These are phyloP conservation scores for Blastocystis sp. DNA, from an alignment of 352 stramenopile genomes.

Conservation along the genomic window DNA sequence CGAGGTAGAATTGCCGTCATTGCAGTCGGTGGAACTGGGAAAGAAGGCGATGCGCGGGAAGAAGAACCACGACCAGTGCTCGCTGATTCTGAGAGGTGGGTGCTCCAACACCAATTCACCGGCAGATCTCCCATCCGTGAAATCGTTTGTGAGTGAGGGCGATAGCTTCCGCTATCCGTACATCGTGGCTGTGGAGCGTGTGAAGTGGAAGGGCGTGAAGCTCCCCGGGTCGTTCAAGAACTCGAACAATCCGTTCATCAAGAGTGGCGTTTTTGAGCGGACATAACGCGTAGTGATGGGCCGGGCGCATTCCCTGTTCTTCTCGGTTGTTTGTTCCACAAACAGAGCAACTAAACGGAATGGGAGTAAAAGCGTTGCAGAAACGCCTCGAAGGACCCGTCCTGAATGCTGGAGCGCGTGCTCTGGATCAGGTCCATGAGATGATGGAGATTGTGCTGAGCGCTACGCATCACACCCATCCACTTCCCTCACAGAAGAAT, in stretches of 20 bases:
- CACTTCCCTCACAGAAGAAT: conserved; percentile 30
- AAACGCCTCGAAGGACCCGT: conserved; percentile 17
- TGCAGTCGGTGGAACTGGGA: neutral
- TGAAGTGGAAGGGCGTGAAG: neutral
- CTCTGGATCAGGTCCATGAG: conserved; percentile 43
- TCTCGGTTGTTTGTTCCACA: neutral
- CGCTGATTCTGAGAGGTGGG: neutral
- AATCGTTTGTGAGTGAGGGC: neutral
- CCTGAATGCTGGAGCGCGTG: conserved; percentile 13
- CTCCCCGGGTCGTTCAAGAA: neutral
- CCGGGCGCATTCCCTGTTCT: neutral
- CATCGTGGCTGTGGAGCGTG: neutral
- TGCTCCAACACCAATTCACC: neutral
- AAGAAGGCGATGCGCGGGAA: neutral
- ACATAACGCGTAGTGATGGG: neutral
- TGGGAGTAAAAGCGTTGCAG: neutral
- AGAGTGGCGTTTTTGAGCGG: neutral
- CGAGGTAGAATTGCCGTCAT: neutral
- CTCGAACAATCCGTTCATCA: neutral
- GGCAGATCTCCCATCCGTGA: neutral
- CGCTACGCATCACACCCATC: neutral
- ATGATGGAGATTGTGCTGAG: conserved; percentile 66
- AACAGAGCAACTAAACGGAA: neutral
- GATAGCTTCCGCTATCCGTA: neutral
- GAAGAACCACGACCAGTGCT: neutral